Evolutionary conservation across 2,329 filamentous ascomycete genomes (phyloP).

Genomic region (Venturia oleaginea): DNA sequence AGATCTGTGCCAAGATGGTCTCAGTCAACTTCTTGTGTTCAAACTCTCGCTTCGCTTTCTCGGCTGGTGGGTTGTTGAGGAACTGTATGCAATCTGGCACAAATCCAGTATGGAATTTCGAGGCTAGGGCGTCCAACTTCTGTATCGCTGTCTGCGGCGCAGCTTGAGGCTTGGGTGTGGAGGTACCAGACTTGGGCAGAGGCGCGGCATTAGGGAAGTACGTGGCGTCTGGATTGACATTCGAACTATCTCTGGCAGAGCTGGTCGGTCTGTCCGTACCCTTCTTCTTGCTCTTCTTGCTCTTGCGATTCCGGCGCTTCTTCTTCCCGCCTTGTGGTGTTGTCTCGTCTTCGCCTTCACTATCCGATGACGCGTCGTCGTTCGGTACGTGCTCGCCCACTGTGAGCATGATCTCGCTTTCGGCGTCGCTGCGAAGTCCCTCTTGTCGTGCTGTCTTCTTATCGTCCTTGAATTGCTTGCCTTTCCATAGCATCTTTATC

Average conservation of each 20-base stretch:
- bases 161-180: conserved; percentile 28
- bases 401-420: conserved; percentile 52
- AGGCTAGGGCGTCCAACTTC: conserved; percentile 57
- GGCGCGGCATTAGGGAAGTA: conserved; percentile 11
- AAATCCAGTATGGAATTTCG: conserved; percentile 55
- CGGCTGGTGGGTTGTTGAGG: conserved; percentile 51
- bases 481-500: conserved; percentile 66
- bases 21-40: conserved; percentile 69
- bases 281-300: conserved; percentile 35
- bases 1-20: conserved; percentile 64
- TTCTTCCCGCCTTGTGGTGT: conserved; percentile 20
- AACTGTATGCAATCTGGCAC: conserved; percentile 58
- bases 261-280: conserved; percentile 32
- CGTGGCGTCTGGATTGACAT: conserved; percentile 13
- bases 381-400: conserved; percentile 24
- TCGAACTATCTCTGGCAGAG: conserved; percentile 15
- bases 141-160: conserved; percentile 40
- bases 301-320: conserved; percentile 21
- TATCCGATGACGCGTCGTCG: conserved; percentile 19
- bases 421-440: conserved; percentile 48
- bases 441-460: conserved; percentile 48
- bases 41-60: conserved; percentile 58
- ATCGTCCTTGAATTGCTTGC: conserved; percentile 58
- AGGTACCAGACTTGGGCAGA: conserved; percentile 24
- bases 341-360: conserved; percentile 25